A percentile compares a stretch with the other conserved stretches of the same genome.
Evolutionary conservation across 2,329 filamentous ascomycete genomes (phyloP).

Genomic region (Paecilomyces formosus): DNA sequence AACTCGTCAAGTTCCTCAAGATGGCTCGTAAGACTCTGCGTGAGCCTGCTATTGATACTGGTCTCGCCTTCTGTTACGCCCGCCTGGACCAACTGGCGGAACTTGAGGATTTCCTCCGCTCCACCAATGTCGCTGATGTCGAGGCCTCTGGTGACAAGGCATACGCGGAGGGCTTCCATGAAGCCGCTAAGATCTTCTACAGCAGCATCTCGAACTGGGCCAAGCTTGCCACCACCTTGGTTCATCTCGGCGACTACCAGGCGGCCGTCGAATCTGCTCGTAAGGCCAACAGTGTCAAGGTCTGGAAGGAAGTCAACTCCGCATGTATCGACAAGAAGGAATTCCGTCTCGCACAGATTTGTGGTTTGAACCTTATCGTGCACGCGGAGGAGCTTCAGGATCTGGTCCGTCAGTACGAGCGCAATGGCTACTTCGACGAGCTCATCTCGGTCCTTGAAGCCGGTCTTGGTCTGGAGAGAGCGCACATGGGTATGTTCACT

Average conservation of each 20-base stretch:
- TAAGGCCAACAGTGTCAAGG: constrained; percentile 98
- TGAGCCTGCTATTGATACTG: constrained; percentile 89
- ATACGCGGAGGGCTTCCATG: constrained; percentile 85
- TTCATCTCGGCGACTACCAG: constrained; percentile 96
- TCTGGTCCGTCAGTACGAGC: constrained; percentile 93
- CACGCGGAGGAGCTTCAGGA: constrained; percentile 92
- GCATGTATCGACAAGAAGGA: constrained; percentile 97
- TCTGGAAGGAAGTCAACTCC: constrained; percentile 97
- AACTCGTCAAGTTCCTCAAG: constrained; percentile 89
- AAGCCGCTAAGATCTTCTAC: constrained; percentile 98
- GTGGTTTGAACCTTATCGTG: constrained; percentile 94
- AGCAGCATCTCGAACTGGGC: constrained; percentile 99
- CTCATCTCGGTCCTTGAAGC: constrained; percentile 91
- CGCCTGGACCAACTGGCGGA: constrained; percentile 85
- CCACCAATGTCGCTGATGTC: constrained; percentile 89
- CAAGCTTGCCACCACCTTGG: constrained; percentile 92
- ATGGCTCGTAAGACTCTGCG: constrained; percentile 97
- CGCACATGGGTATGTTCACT: constrained; percentile 97
- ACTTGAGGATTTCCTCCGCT: constrained; percentile 90
- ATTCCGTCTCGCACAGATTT: constrained; percentile 97
- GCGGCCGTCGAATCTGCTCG: constrained; percentile 94
- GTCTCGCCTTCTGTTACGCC: constrained; percentile 86
- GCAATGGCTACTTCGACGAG: constrained; percentile 96
- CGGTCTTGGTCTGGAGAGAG: constrained; percentile 83
- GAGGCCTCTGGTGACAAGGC: constrained; percentile 98